Conservation (phyloP, 495 filamentous ascomycete species). For the Neurospora tetrasperma region DNA sequence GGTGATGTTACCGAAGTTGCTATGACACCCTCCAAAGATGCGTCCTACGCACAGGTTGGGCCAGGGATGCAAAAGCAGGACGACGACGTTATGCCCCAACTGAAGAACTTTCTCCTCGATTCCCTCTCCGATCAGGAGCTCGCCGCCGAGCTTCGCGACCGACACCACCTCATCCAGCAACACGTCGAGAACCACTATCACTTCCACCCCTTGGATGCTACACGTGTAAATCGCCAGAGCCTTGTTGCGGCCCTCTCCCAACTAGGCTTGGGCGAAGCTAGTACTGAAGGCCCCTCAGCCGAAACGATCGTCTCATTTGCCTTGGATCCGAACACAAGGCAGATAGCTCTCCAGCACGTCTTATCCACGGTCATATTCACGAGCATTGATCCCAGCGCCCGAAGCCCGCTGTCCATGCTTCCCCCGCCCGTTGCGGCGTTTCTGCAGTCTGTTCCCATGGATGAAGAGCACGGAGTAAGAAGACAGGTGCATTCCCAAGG, state of each 20-base stretch:
- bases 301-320: slow-evolving; percentile 14
- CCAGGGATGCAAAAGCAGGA: not conserved
- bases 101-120: slow-evolving; percentile 23
- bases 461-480: slow-evolving; percentile 10
- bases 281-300: slow-evolving; percentile 4
- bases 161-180: slow-evolving; percentile 20
- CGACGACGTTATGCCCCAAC: slow-evolving; percentile 1
- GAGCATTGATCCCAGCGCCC: slow-evolving; percentile 19
- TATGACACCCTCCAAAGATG: not conserved
- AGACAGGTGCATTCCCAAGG: slow-evolving; percentile 2
- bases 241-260: slow-evolving; percentile 15
- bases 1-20: not conserved
- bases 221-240: slow-evolving; percentile 1
- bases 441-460: slow-evolving; percentile 15
- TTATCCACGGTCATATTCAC: slow-evolving; percentile 22
- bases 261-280: slow-evolving; percentile 17
- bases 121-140: slow-evolving; percentile 21
- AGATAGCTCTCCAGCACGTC: slow-evolving; percentile 23
- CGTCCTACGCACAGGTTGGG: not conserved
- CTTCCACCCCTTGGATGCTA: slow-evolving; percentile 14
- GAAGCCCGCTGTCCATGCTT: slow-evolving; percentile 21
- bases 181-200: slow-evolving; percentile 29
- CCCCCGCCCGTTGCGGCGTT: slow-evolving; percentile 23
- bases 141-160: slow-evolving; percentile 17
- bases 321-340: slow-evolving; percentile 18